Base-by-base conservation (phyloP, 2,329 filamentous ascomycete genomes). In the Trichoderma simmonsii region DNA sequence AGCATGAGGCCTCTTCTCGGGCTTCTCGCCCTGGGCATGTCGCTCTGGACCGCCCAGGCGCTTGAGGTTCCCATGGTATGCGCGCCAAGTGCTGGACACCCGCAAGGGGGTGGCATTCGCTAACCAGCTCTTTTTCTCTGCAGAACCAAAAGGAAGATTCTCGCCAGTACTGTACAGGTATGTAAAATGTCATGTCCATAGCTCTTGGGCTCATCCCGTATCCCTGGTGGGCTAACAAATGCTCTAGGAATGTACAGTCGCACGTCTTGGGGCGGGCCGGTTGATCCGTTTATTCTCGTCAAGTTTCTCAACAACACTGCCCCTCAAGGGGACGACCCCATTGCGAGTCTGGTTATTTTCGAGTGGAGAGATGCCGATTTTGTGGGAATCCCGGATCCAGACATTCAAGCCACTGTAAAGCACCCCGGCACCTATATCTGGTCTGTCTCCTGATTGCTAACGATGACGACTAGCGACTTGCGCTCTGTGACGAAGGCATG, bases 281-380 rank as follows among this genome's bases (percentile, higher is more conserved):
- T 94, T 73, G 93, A 98, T 77, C 95, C 95, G 24, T 97, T 94
- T 83, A 97, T 98, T 80, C 87, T 92, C 76, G 88, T 94, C 80
- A 94, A 93, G 79, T 97, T 97, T 78, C 83, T 92, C 54, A 82
- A 87, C 83, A 79, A 86, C 83, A 80, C 88, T 77, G 83, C 87
- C 72, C 86, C 88, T 36, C 86, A 90, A 71, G 77, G 73, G 28
- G 84, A 87, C 60, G 92, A 97, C 80, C 92, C 93, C 6, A 85
- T 93, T 57, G 91, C 94, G 75, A 97, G 94, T 81, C 83, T 98
- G 76, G 86, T 97, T 67, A 91, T 99, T 74, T 99, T 97, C 81
- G 95, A 99, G 83, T 99, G 95, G 93, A 90, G 88, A 76, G 96
- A 99, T 79, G 90, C 92, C 79, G 83, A 89, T 66, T 86, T 95